These are phyloP conservation scores for Tetradesmus obliquus DNA, from an alignment of 139 green algal genomes.

Conservation along the genomic window DNA sequence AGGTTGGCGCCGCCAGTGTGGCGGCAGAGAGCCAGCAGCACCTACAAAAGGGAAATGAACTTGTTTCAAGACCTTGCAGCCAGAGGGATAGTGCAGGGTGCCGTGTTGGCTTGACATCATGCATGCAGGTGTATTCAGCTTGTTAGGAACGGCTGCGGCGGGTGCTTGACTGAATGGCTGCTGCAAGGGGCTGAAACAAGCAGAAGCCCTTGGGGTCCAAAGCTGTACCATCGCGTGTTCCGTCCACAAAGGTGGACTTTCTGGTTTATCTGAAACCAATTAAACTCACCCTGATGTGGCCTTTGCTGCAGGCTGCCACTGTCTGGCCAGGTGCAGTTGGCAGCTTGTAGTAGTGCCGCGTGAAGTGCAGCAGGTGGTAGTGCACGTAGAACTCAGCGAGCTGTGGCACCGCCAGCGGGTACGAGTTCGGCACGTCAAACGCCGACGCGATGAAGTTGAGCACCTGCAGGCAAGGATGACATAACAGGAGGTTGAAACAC, in stretches of 20 bases:
- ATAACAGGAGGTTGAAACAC: background rate
- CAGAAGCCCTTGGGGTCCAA: too few species aligned
- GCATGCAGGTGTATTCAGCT: too few species aligned
- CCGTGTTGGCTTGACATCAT: too few species aligned
- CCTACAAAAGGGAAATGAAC: background rate
- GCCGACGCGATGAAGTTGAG: constrained; percentile 18
- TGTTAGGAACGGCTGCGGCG: too few species aligned
- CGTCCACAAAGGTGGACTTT: too few species aligned
- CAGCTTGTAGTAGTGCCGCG: constrained; percentile 29
- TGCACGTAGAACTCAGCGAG: constrained; percentile 37
- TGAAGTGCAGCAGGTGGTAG: constrained; percentile 44
- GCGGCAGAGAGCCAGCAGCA: constrained; percentile 28
- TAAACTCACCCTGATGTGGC: constrained; percentile 40
- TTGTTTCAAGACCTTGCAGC: too few species aligned
- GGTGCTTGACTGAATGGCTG: too few species aligned
- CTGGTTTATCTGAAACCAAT: too few species aligned
- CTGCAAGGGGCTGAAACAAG: too few species aligned
- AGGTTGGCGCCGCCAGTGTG: constrained; percentile 14
- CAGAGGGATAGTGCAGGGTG: too few species aligned
- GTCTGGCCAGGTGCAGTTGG: background rate
- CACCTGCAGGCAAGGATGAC: background rate
- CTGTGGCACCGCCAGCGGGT: background rate
- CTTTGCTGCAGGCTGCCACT: constrained; percentile 20
- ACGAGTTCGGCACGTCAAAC: constrained; percentile 14
- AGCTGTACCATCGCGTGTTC: too few species aligned